phyloP scores from a whole-genome alignment of 371 early-diverging fungal species.

The Gilbertella persicaria region DNA sequence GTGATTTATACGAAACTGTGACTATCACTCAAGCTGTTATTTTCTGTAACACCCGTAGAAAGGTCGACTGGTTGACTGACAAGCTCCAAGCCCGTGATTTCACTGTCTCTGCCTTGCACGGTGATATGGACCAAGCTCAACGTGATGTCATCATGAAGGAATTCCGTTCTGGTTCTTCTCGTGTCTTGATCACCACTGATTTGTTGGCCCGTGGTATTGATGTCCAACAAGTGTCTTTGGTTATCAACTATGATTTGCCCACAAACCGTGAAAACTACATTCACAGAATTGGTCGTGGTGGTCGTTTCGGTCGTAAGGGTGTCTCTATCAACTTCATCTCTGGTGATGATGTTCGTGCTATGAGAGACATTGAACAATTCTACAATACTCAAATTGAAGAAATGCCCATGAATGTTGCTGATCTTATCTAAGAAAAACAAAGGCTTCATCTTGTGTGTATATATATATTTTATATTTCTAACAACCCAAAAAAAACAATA shows the following conservation, averaged over 20 bases:
- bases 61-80: constrained; percentile 91
- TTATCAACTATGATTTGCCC: constrained; percentile 95
- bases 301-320: constrained; percentile 99
- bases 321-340: constrained; percentile 99
- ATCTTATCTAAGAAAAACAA: constrained; percentile 77
- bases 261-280: constrained; percentile 96
- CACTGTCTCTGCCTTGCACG: constrained; percentile 96
- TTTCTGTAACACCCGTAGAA: constrained; percentile 94
- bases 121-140: constrained; percentile 96
- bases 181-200: constrained; percentile 98
- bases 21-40: constrained; percentile 96
- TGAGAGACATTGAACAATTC: constrained; percentile 93
- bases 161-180: constrained; percentile 93
- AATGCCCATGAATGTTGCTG: constrained; percentile 92
- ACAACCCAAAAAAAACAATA: constrained; percentile 5
- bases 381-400: constrained; percentile 97
- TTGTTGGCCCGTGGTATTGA: constrained; percentile 99
- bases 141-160: constrained; percentile 97
- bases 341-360: constrained; percentile 89
- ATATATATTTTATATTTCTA: constrained; percentile 1
- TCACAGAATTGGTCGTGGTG: constrained; percentile 99
- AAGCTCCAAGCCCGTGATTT: constrained; percentile 84
- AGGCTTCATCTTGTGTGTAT: too few species aligned
- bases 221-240: constrained; percentile 99
- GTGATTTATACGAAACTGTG: constrained; percentile 90